Conservation (phyloP, 176 grass and related monocot species). For the Cocos nucifera region DNA sequence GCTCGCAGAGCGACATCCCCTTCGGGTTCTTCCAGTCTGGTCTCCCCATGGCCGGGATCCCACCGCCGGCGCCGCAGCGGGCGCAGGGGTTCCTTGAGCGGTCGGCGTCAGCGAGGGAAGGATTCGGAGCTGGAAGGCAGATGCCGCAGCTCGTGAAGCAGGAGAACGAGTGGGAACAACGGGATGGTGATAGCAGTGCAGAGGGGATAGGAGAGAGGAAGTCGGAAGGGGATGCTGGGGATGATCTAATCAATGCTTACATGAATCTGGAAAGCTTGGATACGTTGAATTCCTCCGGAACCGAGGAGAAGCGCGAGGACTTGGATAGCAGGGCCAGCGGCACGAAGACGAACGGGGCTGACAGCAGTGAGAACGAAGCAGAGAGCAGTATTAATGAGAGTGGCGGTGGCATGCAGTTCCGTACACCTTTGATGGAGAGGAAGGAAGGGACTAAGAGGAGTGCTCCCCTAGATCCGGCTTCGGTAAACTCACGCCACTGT, state of each 20-base stretch:
- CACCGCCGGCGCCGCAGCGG: slow-evolving; percentile 43
- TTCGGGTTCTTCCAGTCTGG: slow-evolving; percentile 25
- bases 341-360: slow-evolving; percentile 7
- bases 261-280: slow-evolving; percentile 85
- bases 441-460: slow-evolving; percentile 42
- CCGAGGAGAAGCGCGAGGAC: slow-evolving; percentile 41
- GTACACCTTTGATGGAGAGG: not conserved
- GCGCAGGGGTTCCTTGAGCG: too few species aligned
- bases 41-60: not conserved
- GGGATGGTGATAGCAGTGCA: too few species aligned
- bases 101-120: too few species aligned
- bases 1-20: slow-evolving; percentile 80
- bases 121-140: too few species aligned
- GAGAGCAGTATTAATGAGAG: slow-evolving; percentile 49
- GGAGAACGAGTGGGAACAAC: too few species aligned
- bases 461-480: slow-evolving; percentile 14
- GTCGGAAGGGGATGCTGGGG: slow-evolving; percentile 26
- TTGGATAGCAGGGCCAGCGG: slow-evolving; percentile 14
- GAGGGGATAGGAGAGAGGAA: slow-evolving; percentile 11
- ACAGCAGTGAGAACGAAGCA: slow-evolving; percentile 75
- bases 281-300: slow-evolving; percentile 61
- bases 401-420: too few species aligned
- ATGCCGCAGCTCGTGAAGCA: too few species aligned
- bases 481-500: slow-evolving; percentile 47
- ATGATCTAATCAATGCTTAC: slow-evolving; percentile 79